A percentile compares a stretch with the other conserved stretches of the same genome.
These are phyloP conservation scores for Blastobotrys buckinghamii DNA, from an alignment of 1,139 yeast species.

Conservation along the genomic window DNA sequence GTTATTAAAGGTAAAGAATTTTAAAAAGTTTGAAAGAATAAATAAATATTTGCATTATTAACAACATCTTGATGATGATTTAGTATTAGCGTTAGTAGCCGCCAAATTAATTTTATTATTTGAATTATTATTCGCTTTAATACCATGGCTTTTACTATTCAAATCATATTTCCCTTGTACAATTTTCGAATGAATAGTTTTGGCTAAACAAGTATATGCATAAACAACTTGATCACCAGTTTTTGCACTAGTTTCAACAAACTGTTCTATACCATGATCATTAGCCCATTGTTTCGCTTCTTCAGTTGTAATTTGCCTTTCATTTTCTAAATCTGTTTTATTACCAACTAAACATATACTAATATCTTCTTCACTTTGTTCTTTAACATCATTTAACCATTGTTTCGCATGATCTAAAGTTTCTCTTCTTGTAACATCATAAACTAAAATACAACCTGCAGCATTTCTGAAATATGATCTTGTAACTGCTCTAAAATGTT, in stretches of 20 bases:
- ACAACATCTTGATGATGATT: background rate
- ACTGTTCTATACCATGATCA: constrained; percentile 81
- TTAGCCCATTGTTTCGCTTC: constrained; percentile 80
- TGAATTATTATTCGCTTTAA: constrained; percentile 19
- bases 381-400: constrained; percentile 64
- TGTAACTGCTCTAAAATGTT: constrained; percentile 87
- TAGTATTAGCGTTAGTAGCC: constrained; percentile 7
- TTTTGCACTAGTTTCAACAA: constrained; percentile 90
- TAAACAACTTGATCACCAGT: constrained; percentile 84
- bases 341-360: constrained; percentile 90
- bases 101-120: constrained; percentile 21
- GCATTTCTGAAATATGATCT: constrained; percentile 80
- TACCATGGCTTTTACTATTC: constrained; percentile 28
- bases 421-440: constrained; percentile 78
- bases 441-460: constrained; percentile 75
- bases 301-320: constrained; percentile 66
- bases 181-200: constrained; percentile 46
- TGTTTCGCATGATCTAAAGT: constrained; percentile 31
- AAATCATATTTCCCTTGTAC: constrained; percentile 30
- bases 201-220: constrained; percentile 78
- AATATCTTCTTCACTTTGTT: constrained; percentile 80
- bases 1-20: constrained; percentile 21
- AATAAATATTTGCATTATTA: background rate
- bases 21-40: no score
- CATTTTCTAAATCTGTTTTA: constrained; percentile 70